These are phyloP conservation scores for Fusarium buharicum DNA, from an alignment of 2,329 filamentous ascomycete genomes.

Conservation along the genomic window DNA sequence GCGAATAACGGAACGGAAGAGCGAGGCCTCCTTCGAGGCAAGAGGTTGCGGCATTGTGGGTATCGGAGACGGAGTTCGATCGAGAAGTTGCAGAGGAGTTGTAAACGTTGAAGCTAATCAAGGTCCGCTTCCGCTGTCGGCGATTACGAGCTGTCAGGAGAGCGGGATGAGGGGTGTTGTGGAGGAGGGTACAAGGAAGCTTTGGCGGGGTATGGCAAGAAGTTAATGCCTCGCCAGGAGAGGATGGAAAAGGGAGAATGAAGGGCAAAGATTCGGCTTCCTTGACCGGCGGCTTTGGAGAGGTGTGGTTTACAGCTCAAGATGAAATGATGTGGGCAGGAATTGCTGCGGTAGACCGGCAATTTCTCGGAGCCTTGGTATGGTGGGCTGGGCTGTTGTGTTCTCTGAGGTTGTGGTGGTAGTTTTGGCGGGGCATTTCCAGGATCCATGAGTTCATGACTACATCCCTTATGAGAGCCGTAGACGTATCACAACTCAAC, in stretches of 20 bases:
- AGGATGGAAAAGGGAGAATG: slow-evolving; percentile 11
- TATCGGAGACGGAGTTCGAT: background rate
- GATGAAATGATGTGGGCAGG: slow-evolving; percentile 42
- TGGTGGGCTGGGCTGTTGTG: slow-evolving; percentile 30
- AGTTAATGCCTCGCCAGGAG: slow-evolving; percentile 18
- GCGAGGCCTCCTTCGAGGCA: slow-evolving; percentile 87
- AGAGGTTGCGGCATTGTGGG: slow-evolving; percentile 75
- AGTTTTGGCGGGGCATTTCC: slow-evolving; percentile 37
- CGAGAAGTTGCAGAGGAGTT: background rate
- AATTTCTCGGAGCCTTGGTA: slow-evolving; percentile 47
- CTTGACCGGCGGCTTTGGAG: slow-evolving; percentile 32
- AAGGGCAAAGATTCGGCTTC: slow-evolving; percentile 42
- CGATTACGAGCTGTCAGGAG: slow-evolving; percentile 28
- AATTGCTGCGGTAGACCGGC: slow-evolving; percentile 45
- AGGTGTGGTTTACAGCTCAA: slow-evolving; percentile 31
- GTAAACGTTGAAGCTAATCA: slow-evolving; percentile 6
- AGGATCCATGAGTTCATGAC: slow-evolving; percentile 35
- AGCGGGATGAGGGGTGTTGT: slow-evolving; percentile 36
- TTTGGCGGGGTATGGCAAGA: slow-evolving; percentile 15
- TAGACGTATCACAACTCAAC: background rate
- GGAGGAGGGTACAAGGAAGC: slow-evolving; percentile 29
- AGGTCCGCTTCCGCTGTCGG: slow-evolving; percentile 26
- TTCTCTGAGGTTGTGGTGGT: slow-evolving; percentile 37
- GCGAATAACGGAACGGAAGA: slow-evolving; percentile 95
- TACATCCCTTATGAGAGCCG: slow-evolving; percentile 13